Evolutionary conservation across 176 grass and related monocot genomes (phyloP), one percentile per base, ranked within the genome.

Genomic region (Eleusine indica): DNA sequence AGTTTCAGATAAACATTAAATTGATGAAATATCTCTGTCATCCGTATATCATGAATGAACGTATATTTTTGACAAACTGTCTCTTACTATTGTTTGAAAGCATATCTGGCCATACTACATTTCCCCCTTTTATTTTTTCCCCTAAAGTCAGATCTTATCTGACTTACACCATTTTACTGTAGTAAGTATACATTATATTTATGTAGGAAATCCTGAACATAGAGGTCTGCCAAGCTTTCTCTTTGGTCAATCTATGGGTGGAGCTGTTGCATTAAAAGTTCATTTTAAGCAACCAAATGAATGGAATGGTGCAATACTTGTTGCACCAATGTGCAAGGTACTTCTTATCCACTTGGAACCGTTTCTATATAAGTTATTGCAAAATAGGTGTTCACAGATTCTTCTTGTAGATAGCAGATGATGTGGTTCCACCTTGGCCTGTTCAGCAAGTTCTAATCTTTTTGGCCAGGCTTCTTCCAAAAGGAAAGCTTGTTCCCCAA

Each of bases 261-360:
- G 93, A 11, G 96, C 96, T 66, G 89, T 98, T 84, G 91, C 96
- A 79, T 77, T 98, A 79, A 98, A 95, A 79, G 80, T 98, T 68
- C 92, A 95, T 64, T 93, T 95, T 41, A 98, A 95, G 75, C 91
- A 98, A 86, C 93, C 85, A 37, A 82, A 88, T 87, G 83, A 79
- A 46, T 95, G 96, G 96, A 85, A 91, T 88, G 93, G 96, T 85
- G 93, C 96, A 80, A 86, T 98, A 65, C 79, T 98, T 70, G 89
- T 98, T 78, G 93, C 96, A 86, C 96, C 96, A 46, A 98, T 98
- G 96, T 98, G 96, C 40, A 95, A 98, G 93, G 96, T 98, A 91
- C 52, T 74, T 70, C 16, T 82, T 64, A n/a, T 62, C 61, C 18
- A 53, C 39, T 1, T 73, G 28, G 57, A 77, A 19, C 38, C 15